phyloP scores from a whole-genome alignment of 805 yeast species.

The Metschnikowia koreensis region DNA sequence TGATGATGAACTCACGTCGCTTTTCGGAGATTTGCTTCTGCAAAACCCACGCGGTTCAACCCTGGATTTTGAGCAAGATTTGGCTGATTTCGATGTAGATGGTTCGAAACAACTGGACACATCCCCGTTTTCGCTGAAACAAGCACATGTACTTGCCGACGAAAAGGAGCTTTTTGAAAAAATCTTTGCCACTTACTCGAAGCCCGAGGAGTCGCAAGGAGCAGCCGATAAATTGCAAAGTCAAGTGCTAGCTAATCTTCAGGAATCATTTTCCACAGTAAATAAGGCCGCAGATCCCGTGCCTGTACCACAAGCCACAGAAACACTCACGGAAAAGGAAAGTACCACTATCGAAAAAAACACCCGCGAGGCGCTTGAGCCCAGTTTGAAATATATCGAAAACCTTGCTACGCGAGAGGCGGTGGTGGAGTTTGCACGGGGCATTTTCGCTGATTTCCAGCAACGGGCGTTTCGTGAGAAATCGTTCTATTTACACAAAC shows the following conservation, averaged over 20 bases:
- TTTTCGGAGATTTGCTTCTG: slow-evolving; percentile 6
- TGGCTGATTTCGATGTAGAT: slow-evolving; percentile 5
- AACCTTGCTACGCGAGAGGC: slow-evolving; percentile 13
- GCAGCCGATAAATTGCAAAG: slow-evolving; percentile 8
- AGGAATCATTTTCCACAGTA: slow-evolving; percentile 12
- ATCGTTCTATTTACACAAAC: slow-evolving; percentile 15
- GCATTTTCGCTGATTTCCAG: slow-evolving; percentile 14
- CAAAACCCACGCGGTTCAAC: not conserved
- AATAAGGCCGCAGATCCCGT: not conserved
- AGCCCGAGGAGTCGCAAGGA: not conserved
- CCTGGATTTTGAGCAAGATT: not conserved
- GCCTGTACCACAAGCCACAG: not conserved
- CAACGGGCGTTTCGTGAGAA: slow-evolving; percentile 9
- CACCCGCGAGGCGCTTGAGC: slow-evolving; percentile 20
- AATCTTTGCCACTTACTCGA: slow-evolving; percentile 18
- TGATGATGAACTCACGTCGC: not conserved
- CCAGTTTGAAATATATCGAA: slow-evolving; percentile 23
- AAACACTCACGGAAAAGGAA: slow-evolving; percentile 2
- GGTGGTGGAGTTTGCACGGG: slow-evolving; percentile 20
- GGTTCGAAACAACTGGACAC: not conserved
- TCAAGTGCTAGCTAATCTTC: slow-evolving; percentile 15
- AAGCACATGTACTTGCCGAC: slow-evolving; percentile 7
- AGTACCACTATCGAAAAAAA: not conserved
- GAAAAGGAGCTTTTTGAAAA: slow-evolving; percentile 17
- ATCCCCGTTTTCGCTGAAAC: not conserved